Base-by-base conservation (phyloP, 164 flowering plant genomes). In the Vitis cinerea region DNA sequence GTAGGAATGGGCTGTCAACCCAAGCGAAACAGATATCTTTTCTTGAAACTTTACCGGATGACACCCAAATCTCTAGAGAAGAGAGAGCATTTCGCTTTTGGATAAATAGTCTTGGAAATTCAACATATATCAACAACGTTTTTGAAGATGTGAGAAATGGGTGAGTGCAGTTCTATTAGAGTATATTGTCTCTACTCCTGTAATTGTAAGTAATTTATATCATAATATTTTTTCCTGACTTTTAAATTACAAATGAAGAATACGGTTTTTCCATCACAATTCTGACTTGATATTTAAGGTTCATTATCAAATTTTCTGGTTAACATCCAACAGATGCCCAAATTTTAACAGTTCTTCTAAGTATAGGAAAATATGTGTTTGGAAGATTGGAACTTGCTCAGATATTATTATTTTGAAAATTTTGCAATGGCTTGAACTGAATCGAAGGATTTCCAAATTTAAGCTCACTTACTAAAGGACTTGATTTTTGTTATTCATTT, bases 71-170 rank as follows among this genome's bases (percentile, higher is more conserved):
- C 48, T 85, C 96, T 16, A 85, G 96, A 79, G 98, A 93, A 80
- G 98, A 93, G 79, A 83, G 70, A 54, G 83, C 88, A 54, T 93
- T 91, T 75, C 88, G 98, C 50, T 80, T 93, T 54, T 93, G 98
- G 98, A 86, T 93, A 60, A 93, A 93, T 65, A 93, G 96, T 75
- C 83, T 90, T 69, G 97, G 90, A 66, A 83, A 81, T 76, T 86
- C 87, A 48, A 77, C 88, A 54, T 87, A 83, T 58, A 83, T 90
- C 59, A 78, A 90, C 71, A 89, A 86, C 67, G 86, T 90, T 63
- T 90, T 90, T 78, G 97, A 90, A 82, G 97, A 90, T 77, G 76
- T 90, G 67, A 78, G 97, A 80, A 86, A 91, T 78, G 98, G 98
- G 98, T 94, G 69, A 80, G 89, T 72, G 16, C 59, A 50, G 14